A percentile compares a stretch with the other conserved stretches of the same genome.
These are phyloP conservation scores for Kondoa malvinella DNA, from an alignment of 768 basidiomycete species.

Conservation along the genomic window DNA sequence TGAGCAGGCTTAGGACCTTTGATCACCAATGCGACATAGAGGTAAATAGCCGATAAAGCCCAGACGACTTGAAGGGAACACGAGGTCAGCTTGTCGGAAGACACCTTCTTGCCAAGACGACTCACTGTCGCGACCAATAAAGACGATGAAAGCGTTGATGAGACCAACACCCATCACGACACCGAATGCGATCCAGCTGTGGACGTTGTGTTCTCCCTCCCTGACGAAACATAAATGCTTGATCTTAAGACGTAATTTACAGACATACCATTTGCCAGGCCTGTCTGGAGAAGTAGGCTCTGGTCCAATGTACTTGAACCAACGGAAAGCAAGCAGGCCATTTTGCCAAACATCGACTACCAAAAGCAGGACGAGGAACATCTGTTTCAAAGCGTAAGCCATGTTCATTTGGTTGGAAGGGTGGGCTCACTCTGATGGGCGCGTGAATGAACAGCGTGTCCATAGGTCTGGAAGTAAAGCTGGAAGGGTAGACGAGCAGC, in stretches of 20 bases:
- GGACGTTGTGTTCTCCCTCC: constrained; percentile 40
- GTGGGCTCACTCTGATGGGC: constrained; percentile 55
- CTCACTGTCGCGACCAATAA: constrained; percentile 21
- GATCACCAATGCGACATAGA: constrained; percentile 29
- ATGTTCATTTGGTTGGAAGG: constrained; percentile 40
- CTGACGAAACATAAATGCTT: constrained; percentile 28
- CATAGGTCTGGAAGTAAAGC: constrained; percentile 46
- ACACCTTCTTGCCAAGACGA: background rate
- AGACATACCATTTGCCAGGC: constrained; percentile 12
- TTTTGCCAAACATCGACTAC: constrained; percentile 37
- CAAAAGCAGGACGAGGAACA: background rate
- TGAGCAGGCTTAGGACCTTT: constrained; percentile 30
- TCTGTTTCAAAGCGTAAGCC: background rate
- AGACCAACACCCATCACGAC: constrained; percentile 47
- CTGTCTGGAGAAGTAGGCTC: constrained; percentile 1
- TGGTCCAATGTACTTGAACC: constrained; percentile 13
- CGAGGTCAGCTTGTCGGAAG: background rate
- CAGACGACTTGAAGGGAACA: constrained; percentile 16
- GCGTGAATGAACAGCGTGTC: constrained; percentile 74
- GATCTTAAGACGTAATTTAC: background rate
- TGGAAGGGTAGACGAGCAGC: constrained; percentile 49
- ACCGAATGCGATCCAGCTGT: constrained; percentile 58
- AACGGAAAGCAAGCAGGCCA: constrained; percentile 49
- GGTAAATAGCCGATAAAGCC: constrained; percentile 22
- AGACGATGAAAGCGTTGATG: constrained; percentile 32